phyloP scores from a whole-genome alignment of 345 rosid genomes.

The Nasturtium officinale region DNA sequence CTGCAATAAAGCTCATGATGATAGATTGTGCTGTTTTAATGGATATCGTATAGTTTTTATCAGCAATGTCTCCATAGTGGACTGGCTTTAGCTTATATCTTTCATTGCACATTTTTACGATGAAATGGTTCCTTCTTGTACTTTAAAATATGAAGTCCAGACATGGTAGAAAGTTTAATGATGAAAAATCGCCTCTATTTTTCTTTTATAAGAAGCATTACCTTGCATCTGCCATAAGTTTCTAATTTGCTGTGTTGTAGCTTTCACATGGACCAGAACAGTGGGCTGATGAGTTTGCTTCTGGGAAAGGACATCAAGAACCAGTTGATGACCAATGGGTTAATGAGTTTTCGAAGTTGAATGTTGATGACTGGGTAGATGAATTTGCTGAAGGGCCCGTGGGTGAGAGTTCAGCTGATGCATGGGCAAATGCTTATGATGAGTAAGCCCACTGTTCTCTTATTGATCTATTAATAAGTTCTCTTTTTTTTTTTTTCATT shows the following conservation, averaged over 20 bases:
- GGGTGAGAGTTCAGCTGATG: slow-evolving; percentile 68
- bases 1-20: slow-evolving; percentile 1
- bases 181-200: slow-evolving; percentile 8
- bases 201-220: slow-evolving; percentile 14
- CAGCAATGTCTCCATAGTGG: neutral
- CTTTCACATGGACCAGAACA: slow-evolving; percentile 63
- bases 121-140: slow-evolving; percentile 16
- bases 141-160: slow-evolving; percentile 23
- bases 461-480: slow-evolving; percentile 14
- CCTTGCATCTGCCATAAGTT: slow-evolving; percentile 27
- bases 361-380: slow-evolving; percentile 90
- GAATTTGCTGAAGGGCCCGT: slow-evolving; percentile 82
- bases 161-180: neutral
- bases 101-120: slow-evolving; percentile 4
- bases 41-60: neutral
- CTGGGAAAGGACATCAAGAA: slow-evolving; percentile 59
- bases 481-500: neutral
- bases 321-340: slow-evolving; percentile 84
- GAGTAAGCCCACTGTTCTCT: slow-evolving; percentile 63
- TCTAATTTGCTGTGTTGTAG: slow-evolving; percentile 45
- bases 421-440: slow-evolving; percentile 91
- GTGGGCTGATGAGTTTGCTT: slow-evolving; percentile 85
- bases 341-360: slow-evolving; percentile 91
- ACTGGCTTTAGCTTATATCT: slow-evolving; percentile 16
- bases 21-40: slow-evolving; percentile 19